Evolutionary conservation across 2,329 filamentous ascomycete genomes (phyloP).

Genomic region (Fusarium xyrophilum): DNA sequence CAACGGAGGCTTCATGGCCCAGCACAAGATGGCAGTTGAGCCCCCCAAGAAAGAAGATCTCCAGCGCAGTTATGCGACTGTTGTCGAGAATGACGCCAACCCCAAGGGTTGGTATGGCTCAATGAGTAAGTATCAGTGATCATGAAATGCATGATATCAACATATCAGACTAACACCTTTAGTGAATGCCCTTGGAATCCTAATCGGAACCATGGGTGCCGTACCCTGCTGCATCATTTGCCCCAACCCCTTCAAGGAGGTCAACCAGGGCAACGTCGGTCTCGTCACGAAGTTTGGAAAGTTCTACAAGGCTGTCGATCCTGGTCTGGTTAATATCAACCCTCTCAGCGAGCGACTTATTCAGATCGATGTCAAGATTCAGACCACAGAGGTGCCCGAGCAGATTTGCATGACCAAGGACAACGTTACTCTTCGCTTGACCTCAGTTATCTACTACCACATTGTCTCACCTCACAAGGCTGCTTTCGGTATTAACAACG

Average conservation of each 20-base stretch:
- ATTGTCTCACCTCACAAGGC: conserved; percentile 95
- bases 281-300: conserved; percentile 94
- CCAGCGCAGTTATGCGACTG: conserved; percentile 77
- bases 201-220: conserved; percentile 81
- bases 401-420: conserved; percentile 99
- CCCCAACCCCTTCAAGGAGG: conserved; percentile 95
- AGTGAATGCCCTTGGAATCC: conserved; percentile 76
- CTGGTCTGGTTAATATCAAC: conserved; percentile 96
- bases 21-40: conserved; percentile 72
- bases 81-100: conserved; percentile 69
- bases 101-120: conserved; percentile 87
- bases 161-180: background rate
- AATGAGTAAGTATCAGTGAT: conserved; percentile 72
- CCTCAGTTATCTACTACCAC: conserved; percentile 99
- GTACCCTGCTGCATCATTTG: conserved; percentile 90
- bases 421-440: conserved; percentile 93
- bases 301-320: conserved; percentile 95
- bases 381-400: conserved; percentile 95
- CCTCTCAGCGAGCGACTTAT: conserved; percentile 88
- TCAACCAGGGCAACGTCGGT: conserved; percentile 91
- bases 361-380: conserved; percentile 98
- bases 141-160: background rate
- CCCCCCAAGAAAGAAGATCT: conserved; percentile 84
- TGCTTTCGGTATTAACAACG: conserved; percentile 93
- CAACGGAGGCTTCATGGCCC: conserved; percentile 55